Conservation (phyloP, 2,329 filamentous ascomycete species). For the Fusarium tjaetaba region DNA sequence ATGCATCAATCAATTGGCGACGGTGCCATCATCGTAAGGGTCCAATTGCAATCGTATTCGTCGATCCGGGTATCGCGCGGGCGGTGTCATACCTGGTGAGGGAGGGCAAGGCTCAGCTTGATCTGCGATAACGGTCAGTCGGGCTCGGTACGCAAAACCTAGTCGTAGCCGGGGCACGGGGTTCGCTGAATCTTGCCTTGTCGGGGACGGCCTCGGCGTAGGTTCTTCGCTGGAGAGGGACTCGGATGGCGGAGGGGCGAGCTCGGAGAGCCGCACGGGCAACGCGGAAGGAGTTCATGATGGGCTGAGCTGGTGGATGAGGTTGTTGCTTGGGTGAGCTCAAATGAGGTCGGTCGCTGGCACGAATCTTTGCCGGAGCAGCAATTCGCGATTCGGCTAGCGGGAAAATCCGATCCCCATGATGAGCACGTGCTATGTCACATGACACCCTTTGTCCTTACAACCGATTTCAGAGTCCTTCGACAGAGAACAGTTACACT, state of each 20-base stretch:
- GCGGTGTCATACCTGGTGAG: conserved; percentile 86
- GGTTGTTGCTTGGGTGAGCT: conserved; percentile 57
- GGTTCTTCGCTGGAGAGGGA: conserved; percentile 83
- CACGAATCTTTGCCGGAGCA: conserved; percentile 59
- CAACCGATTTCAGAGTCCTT: not conserved
- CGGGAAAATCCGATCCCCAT: conserved; percentile 51
- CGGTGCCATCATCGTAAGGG: conserved; percentile 28
- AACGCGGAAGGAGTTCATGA: conserved; percentile 95
- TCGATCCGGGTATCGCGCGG: conserved; percentile 30
- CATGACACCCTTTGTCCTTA: conserved; percentile 34
- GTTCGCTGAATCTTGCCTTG: conserved; percentile 66
- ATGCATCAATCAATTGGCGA: conserved; percentile 45
- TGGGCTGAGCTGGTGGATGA: conserved; percentile 63
- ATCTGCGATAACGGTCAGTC: conserved; percentile 65
- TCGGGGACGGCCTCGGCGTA: conserved; percentile 90
- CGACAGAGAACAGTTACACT: not conserved
- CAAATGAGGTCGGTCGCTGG: conserved; percentile 56
- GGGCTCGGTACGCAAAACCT: conserved; percentile 33
- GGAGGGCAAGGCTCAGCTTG: conserved; percentile 96
- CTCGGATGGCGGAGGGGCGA: conserved; percentile 79
- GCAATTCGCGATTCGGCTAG: conserved; percentile 53
- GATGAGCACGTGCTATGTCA: conserved; percentile 46
- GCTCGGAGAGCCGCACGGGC: conserved; percentile 89
- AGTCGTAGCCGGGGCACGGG: conserved; percentile 28
- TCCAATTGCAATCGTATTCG: conserved; percentile 44